These are phyloP conservation scores for Butyriboletus loyo DNA, from an alignment of 768 basidiomycete genomes.

Conservation along the genomic window DNA sequence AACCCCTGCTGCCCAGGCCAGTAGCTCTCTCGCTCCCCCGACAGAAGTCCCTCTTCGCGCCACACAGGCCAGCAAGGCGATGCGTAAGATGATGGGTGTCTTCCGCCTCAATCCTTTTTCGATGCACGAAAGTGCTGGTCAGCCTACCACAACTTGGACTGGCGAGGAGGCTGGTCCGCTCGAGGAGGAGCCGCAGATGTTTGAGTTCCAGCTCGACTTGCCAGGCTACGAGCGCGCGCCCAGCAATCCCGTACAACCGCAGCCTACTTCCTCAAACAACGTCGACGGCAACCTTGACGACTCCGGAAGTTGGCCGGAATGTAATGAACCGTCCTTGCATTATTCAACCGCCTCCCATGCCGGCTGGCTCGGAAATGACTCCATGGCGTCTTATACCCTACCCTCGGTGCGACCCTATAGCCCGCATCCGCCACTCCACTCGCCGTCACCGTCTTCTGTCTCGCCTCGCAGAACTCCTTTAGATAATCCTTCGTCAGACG, in stretches of 20 bases:
- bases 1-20: constrained; percentile 32
- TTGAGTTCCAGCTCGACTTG: constrained; percentile 62
- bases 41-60: constrained; percentile 73
- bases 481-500: constrained; percentile 26
- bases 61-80: constrained; percentile 64
- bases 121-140: constrained; percentile 50
- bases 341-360: constrained; percentile 24
- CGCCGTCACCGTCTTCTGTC: constrained; percentile 25
- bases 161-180: constrained; percentile 57
- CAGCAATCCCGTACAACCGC: constrained; percentile 18
- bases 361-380: constrained; percentile 29
- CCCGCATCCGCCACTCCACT: constrained; percentile 25
- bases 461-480: constrained; percentile 27
- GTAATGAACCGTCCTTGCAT: constrained; percentile 14
- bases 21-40: constrained; percentile 46
- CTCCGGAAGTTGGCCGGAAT: constrained; percentile 23
- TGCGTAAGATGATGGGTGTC: constrained; percentile 75
- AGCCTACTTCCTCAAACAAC: constrained; percentile 5
- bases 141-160: constrained; percentile 42
- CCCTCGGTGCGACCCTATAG: constrained; percentile 30
- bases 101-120: constrained; percentile 78
- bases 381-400: constrained; percentile 26
- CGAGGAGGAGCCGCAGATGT: constrained; percentile 55
- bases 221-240: constrained; percentile 24
- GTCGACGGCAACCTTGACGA: constrained; percentile 18